Evolutionary conservation across 2,329 filamentous ascomycete species (phyloP), one percentile per base, ranked within the genome.

Genomic region (Cucurbitaria berberidis): DNA sequence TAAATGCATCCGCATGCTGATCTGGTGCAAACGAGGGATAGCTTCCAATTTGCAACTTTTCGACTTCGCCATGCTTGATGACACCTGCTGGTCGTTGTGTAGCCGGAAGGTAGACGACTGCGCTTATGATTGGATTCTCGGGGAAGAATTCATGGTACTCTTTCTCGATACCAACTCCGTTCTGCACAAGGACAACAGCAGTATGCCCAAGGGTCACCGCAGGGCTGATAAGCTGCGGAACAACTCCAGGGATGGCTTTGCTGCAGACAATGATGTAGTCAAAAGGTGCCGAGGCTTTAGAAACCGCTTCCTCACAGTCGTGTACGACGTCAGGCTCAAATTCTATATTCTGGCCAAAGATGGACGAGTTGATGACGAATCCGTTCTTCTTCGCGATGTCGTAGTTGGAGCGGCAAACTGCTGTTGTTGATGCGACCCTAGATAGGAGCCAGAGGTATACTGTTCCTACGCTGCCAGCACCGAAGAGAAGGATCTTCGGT

Each of bases 131-230:
- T 0, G 83, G 80, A 27, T 80, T 81, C 0, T 65, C 48, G 0
- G 83, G 83, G 57, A 83, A 87, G 0, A 71, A 68, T 0, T 65
- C 59, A 0, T 70, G 62, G 45, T 85, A 86, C 15, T 83, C 80
- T 9, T 82, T 77, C 63, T 88, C 85, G 53, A 86, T 86, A 1
- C 77, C 80, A 32, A 87, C 81, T 0, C 85, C 85, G 59, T 87
- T 87, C 55, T 88, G 85, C 15, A 86, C 78, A 0, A 88, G 78
- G 7, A 84, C 82, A 35, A 87, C 81, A 0, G 80, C 78, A 0
- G 84, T 86, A 42, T 74, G 63, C 10, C 59, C 58, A 9, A 67
- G 64, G 1, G 66, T 68, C 2, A 82, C 68, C 3, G 74, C 79
- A 0, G 77, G 73, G 5, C 62, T 62, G 41, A 82, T 76, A 19